A percentile compares a stretch with the other conserved stretches of the same genome.
phyloP scores from a whole-genome alignment of 2,329 filamentous ascomycete species.

The Aspergillus calidoustus region DNA sequence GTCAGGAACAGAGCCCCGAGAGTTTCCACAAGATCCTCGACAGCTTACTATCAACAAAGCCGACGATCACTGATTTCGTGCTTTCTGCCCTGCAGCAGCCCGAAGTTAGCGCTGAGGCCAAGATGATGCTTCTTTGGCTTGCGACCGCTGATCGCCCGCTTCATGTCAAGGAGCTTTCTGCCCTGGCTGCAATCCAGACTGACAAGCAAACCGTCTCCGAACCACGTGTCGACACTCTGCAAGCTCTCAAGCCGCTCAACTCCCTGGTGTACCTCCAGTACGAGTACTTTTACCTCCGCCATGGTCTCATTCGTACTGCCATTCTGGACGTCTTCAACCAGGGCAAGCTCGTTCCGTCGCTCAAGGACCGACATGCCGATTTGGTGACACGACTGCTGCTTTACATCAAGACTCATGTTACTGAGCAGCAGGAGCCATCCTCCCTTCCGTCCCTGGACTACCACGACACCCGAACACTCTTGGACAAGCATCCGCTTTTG shows the following conservation, averaged over 20 bases:
- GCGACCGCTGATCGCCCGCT: conserved; percentile 43
- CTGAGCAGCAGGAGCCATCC: conserved; percentile 35
- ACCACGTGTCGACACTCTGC: conserved; percentile 29
- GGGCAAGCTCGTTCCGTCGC: conserved; percentile 34
- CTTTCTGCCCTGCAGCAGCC: conserved; percentile 29
- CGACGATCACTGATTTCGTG: conserved; percentile 39
- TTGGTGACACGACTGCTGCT: conserved; percentile 38
- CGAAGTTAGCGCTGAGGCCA: conserved; percentile 35
- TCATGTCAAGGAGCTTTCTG: conserved; percentile 35
- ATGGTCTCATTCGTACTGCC: conserved; percentile 38
- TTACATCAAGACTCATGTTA: conserved; percentile 38
- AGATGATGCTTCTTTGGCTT: conserved; percentile 43
- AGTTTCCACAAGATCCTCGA: conserved; percentile 36
- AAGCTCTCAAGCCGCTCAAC: conserved; percentile 35
- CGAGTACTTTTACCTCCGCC: conserved; percentile 41
- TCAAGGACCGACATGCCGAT: conserved; percentile 43
- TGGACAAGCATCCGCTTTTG: conserved; percentile 47
- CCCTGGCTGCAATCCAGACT: conserved; percentile 35
- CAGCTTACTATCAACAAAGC: conserved; percentile 29
- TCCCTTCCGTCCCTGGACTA: conserved; percentile 34
- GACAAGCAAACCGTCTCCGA: conserved; percentile 38
- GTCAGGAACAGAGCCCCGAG: conserved; percentile 32
- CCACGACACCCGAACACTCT: conserved; percentile 29
- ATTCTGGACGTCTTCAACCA: conserved; percentile 37
- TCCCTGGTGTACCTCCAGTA: conserved; percentile 42